Evolutionary conservation across 2,329 filamentous ascomycete genomes (phyloP).

Genomic region (Pseudonectria buxi): DNA sequence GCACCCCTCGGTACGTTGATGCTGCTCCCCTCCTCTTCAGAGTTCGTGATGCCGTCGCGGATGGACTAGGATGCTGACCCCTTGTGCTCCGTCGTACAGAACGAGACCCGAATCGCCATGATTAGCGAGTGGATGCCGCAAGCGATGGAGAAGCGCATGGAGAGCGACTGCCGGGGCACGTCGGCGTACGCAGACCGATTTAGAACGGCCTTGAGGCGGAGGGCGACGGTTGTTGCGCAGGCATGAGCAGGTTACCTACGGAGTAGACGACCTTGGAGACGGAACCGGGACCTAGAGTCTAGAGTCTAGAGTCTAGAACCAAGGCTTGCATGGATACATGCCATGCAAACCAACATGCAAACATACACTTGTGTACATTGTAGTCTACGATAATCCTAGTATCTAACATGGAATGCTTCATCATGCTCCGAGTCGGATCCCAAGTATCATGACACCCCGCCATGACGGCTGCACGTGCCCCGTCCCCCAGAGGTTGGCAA

Average conservation of each 20-base stretch:
- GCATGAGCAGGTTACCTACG: background rate
- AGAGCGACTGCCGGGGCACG: conserved; percentile 49
- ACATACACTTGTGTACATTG: too few species aligned
- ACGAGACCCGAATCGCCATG: conserved; percentile 56
- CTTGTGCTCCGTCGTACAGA: conserved; percentile 28
- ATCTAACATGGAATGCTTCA: too few species aligned
- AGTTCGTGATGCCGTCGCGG: background rate
- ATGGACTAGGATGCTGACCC: conserved; percentile 1
- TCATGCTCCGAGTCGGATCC: too few species aligned
- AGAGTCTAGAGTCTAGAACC: too few species aligned
- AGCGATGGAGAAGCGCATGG: conserved; percentile 45
- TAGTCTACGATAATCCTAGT: too few species aligned
- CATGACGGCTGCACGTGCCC: background rate
- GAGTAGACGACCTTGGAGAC: background rate
- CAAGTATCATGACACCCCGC: too few species aligned
- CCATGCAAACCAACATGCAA: too few species aligned
- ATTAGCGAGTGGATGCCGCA: conserved; percentile 57
- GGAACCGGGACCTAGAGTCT: too few species aligned
- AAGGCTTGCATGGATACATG: too few species aligned
- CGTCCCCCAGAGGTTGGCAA: conserved; percentile 12
- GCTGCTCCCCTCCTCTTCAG: background rate
- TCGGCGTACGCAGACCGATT: conserved; percentile 47
- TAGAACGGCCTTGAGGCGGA: conserved; percentile 38
- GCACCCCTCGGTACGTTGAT: conserved; percentile 58
- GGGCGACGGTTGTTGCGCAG: conserved; percentile 11